Percentiles rank a stretch among this genome's conserved stretches.
phyloP scores from a whole-genome alignment of 2,329 filamentous ascomycete species.

The Nakataea oryzae region DNA sequence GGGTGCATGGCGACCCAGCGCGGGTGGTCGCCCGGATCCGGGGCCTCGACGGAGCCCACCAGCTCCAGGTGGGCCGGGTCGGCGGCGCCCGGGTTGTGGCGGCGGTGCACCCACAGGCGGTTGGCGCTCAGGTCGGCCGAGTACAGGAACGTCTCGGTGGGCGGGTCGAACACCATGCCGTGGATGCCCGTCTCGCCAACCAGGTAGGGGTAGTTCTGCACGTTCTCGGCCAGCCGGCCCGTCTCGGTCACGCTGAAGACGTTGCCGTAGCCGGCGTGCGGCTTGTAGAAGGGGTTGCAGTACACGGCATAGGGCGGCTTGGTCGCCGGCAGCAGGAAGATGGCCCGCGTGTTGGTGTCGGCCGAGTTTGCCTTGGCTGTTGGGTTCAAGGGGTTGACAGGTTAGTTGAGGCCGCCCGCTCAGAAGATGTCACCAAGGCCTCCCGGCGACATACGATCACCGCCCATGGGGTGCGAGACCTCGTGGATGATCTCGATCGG shows the following conservation, averaged over 20 bases:
- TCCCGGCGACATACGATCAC: constrained; percentile 54
- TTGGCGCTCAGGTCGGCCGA: constrained; percentile 69
- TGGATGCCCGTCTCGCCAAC: constrained; percentile 58
- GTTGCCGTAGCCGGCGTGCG: constrained; percentile 68
- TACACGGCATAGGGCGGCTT: constrained; percentile 75
- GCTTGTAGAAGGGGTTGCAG: constrained; percentile 80
- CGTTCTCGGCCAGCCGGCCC: constrained; percentile 50
- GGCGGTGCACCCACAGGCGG: constrained; percentile 73
- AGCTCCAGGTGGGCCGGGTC: constrained; percentile 53
- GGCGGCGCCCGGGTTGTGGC: constrained; percentile 22
- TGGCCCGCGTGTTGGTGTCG: constrained; percentile 75
- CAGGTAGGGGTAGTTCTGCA: constrained; percentile 66
- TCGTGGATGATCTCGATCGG: constrained; percentile 69
- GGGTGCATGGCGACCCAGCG: constrained; percentile 83
- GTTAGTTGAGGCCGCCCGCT: not conserved
- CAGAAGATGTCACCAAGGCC: not conserved
- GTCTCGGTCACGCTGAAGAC: constrained; percentile 53
- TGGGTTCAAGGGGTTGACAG: not conserved
- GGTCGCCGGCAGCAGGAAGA: constrained; percentile 74
- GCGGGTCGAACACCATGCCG: constrained; percentile 69
- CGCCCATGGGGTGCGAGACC: constrained; percentile 63
- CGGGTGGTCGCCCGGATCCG: constrained; percentile 63
- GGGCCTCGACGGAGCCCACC: constrained; percentile 63
- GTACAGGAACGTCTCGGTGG: constrained; percentile 62
- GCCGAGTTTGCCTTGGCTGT: constrained; percentile 56